phyloP scores from a whole-genome alignment of 2,329 filamentous ascomycete species.

The Paecilomyces dactylethromorphus region DNA sequence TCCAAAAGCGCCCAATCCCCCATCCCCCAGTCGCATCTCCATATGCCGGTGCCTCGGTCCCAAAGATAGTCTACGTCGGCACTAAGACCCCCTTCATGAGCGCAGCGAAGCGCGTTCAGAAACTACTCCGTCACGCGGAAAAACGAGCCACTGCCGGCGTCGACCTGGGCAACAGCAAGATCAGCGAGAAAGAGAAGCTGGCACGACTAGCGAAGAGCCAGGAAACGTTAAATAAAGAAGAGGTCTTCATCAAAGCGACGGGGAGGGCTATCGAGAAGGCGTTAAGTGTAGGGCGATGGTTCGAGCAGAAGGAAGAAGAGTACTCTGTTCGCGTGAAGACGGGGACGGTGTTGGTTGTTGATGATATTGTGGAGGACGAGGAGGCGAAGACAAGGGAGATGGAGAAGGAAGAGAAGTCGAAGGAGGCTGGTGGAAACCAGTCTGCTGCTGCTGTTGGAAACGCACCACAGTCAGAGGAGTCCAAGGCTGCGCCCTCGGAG shows the following conservation, averaged over 20 bases:
- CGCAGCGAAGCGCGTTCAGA: conserved; percentile 53
- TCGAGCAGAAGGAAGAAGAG: conserved; percentile 45
- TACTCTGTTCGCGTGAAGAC: conserved; percentile 49
- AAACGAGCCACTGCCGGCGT: conserved; percentile 44
- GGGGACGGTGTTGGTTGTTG: conserved; percentile 52
- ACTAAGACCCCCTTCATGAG: conserved; percentile 51
- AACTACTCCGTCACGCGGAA: conserved; percentile 47
- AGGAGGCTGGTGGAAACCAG: conserved; percentile 10
- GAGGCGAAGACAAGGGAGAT: conserved; percentile 18
- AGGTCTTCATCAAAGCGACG: conserved; percentile 53
- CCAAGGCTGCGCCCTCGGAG: conserved; percentile 8
- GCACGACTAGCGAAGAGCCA: conserved; percentile 24
- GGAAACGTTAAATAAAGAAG: conserved; percentile 36
- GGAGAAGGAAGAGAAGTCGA: conserved; percentile 16
- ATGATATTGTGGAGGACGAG: conserved; percentile 49
- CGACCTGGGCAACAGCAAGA: conserved; percentile 23
- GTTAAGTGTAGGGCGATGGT: conserved; percentile 50
- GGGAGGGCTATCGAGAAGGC: conserved; percentile 54
- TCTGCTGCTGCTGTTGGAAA: neutral
- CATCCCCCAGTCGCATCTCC: conserved; percentile 50
- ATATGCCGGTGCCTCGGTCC: conserved; percentile 41
- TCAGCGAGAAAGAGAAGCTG: conserved; percentile 24
- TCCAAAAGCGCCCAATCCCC: conserved; percentile 53
- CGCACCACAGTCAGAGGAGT: neutral
- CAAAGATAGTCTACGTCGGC: conserved; percentile 53